These are phyloP conservation scores for Lodderomyces orthopsilosis DNA, from an alignment of 1,139 yeast genomes.

Conservation along the genomic window DNA sequence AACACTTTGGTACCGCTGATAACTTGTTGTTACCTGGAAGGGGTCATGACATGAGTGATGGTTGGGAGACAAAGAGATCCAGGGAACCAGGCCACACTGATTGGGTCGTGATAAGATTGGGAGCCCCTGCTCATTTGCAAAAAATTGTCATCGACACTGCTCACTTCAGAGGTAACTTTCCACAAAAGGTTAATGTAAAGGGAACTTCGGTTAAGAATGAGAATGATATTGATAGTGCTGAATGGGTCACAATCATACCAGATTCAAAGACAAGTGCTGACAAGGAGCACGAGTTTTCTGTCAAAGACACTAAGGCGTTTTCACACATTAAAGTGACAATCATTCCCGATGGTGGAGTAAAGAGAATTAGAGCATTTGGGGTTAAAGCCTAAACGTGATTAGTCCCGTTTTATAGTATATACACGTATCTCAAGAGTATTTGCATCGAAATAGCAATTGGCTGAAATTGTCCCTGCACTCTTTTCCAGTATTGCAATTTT, in stretches of 20 bases:
- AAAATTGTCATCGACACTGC: slow-evolving; percentile 83
- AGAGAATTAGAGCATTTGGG: slow-evolving; percentile 83
- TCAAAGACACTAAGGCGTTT: slow-evolving; percentile 22
- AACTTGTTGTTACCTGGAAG: slow-evolving; percentile 88
- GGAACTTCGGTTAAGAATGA: slow-evolving; percentile 45
- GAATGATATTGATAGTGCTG: slow-evolving; percentile 22
- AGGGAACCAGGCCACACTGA: slow-evolving; percentile 80
- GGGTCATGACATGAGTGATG: slow-evolving; percentile 95
- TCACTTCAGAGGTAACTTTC: slow-evolving; percentile 90
- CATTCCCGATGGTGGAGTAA: slow-evolving; percentile 95
- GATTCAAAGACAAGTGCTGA: slow-evolving; percentile 77
- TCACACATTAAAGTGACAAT: slow-evolving; percentile 78
- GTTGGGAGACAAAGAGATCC: slow-evolving; percentile 97
- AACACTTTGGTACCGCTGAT: slow-evolving; percentile 90
- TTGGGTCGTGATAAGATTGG: slow-evolving; percentile 84
- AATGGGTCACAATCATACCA: slow-evolving; percentile 67
- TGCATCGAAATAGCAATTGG: slow-evolving; percentile 28
- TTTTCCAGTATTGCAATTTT: slow-evolving; percentile 16
- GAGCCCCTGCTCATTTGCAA: slow-evolving; percentile 56
- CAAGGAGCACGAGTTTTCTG: slow-evolving; percentile 61
- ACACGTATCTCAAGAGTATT: slow-evolving; percentile 45
- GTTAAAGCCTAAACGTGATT: slow-evolving; percentile 25
- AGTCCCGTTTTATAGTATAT: slow-evolving; percentile 18
- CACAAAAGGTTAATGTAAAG: slow-evolving; percentile 68
- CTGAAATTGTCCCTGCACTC: slow-evolving; percentile 19